phyloP scores from a whole-genome alignment of 208 protist genomes.

The Acanthamoeba royreba region DNA sequence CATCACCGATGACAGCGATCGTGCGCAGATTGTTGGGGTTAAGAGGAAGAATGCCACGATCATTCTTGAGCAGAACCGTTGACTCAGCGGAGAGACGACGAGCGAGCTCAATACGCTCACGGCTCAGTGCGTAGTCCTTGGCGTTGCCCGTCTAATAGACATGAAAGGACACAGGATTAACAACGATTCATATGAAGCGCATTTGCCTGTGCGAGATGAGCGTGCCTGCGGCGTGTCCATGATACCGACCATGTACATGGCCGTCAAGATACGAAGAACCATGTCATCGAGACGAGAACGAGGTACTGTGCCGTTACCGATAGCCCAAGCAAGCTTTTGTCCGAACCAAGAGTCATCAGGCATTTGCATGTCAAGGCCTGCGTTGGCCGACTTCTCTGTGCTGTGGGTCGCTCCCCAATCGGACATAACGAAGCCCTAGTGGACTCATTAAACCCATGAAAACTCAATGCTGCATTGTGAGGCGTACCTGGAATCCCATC shows the following conservation, averaged over 20 bases:
- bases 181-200: not conserved
- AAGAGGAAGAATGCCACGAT: slow-evolving; percentile 36
- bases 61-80: slow-evolving; percentile 78
- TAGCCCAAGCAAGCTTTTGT: not conserved
- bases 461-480: not conserved
- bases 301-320: slow-evolving; percentile 36
- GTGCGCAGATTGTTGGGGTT: slow-evolving; percentile 47
- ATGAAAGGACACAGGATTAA: not conserved
- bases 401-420: slow-evolving; percentile 79
- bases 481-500: slow-evolving; percentile 74
- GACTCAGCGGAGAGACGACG: slow-evolving; percentile 56
- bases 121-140: slow-evolving; percentile 46
- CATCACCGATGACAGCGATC: slow-evolving; percentile 61
- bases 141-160: not conserved
- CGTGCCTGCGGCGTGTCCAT: slow-evolving; percentile 53
- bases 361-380: slow-evolving; percentile 79
- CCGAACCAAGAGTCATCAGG: slow-evolving; percentile 61
- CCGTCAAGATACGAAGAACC: slow-evolving; percentile 57
- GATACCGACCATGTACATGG: slow-evolving; percentile 63
- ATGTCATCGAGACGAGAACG: slow-evolving; percentile 61
- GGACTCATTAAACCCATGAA: not conserved
- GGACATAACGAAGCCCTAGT: slow-evolving; percentile 10
- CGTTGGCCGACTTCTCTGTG: slow-evolving; percentile 56
- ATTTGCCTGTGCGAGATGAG: no score
- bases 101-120: slow-evolving; percentile 68